These are phyloP conservation scores for Psidium friedrichsthalianum DNA, from an alignment of 345 rosid genomes.

Conservation along the genomic window DNA sequence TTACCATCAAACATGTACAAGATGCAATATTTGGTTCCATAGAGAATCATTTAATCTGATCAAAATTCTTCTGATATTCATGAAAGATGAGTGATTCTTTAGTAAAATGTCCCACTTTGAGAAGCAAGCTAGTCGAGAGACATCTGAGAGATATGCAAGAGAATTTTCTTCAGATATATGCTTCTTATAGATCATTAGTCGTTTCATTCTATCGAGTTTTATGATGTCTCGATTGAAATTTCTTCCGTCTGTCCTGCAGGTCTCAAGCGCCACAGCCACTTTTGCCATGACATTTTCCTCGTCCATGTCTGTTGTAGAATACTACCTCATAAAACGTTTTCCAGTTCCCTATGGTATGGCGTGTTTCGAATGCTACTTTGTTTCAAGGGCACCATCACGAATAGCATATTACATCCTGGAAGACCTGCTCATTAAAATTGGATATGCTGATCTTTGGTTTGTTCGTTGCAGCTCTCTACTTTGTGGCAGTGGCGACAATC, in stretches of 20 bases:
- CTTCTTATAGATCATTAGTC: not conserved
- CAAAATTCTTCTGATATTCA: not conserved
- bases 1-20: not conserved
- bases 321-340: constrained; percentile 31
- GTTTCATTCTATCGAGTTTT: not conserved
- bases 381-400: not conserved
- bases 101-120: not conserved
- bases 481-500: constrained; percentile 14
- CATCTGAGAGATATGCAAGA: not conserved
- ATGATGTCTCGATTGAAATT: not conserved
- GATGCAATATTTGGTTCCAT: not conserved
- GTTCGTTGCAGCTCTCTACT: constrained; percentile 16
- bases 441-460: not conserved
- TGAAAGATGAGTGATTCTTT: not conserved
- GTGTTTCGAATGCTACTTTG: not conserved
- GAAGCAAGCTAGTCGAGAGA: not conserved
- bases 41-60: not conserved
- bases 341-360: constrained; percentile 30
- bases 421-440: not conserved
- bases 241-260: constrained; percentile 4
- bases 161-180: not conserved
- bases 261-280: constrained; percentile 33
- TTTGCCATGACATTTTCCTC: constrained; percentile 37
- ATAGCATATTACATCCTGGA: not conserved
- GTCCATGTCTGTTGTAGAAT: constrained; percentile 33